Base-by-base conservation (phyloP, 1,284 basidiomycete species). In the Ustilago nuda region DNA sequence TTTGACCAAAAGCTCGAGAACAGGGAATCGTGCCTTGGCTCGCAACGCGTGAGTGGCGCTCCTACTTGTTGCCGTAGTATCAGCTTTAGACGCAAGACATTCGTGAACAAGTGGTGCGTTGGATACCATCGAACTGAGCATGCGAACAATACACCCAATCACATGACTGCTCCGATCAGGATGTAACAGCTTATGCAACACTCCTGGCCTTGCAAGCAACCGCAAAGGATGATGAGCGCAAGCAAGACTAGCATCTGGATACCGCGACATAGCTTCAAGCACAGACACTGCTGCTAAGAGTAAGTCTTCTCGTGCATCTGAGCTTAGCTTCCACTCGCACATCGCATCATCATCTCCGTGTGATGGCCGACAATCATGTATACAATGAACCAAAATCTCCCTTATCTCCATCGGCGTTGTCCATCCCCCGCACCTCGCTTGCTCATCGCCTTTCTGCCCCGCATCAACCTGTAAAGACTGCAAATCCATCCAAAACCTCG, bases 1-100 rank as follows among this genome's bases (percentile, higher is more conserved):
- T 65, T 80, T 80, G 36, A 79, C 72, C 3, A 82, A 57, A 8
- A 79, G 51, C 53, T 82, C 80, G 6, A 82, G 54, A 30, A 82
- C 63, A 8, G 80, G 76, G 32, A 82, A 82, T n/a, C 63, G 59
- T 12, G 56, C 61, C 35, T 66, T 63, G 45, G 59, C 66, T 33
- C 62, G 62, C 9, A 35, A 39, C 37, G 53, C 63, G 33, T 56
- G 58, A 19, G 19, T 43, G 5, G 15, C 36, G 19, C 52, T 43
- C 3, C 60, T 56, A 7, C 56, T 53, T 11, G 37, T 27, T n/a
- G 8, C 13, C 11, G 41, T 43, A 8, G 32, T 9, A 7, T 64
- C 58, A 0, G 56, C 36, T 32, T 65, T 74, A 19, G 69, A 55
- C 2, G 69, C 74, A 3, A 76, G 53, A 36, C 74, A 76, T 35